Evolutionary conservation across 2,329 filamentous ascomycete species (phyloP).

Genomic region (Penicillium sp.): DNA sequence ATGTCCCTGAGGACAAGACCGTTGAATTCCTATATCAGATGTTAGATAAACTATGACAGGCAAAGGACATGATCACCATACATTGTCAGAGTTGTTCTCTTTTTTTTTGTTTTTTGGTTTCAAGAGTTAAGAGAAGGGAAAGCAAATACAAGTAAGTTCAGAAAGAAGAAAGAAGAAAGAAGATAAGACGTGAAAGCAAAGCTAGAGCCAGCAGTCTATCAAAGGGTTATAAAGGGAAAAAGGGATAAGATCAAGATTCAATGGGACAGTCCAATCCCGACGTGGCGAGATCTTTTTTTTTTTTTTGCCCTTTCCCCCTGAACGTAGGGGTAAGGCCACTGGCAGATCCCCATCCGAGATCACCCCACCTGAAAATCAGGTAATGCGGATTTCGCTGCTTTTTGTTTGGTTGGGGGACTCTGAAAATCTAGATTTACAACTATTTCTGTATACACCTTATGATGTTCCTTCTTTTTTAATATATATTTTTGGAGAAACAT

Average conservation of each 20-base stretch:
- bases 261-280: constrained; percentile 29
- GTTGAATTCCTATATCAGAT: constrained; percentile 48
- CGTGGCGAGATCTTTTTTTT: constrained; percentile 35
- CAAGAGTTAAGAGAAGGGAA: not conserved
- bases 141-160: too few relatives aligned
- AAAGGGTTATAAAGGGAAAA: constrained; percentile 6
- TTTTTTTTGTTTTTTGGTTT: too few relatives aligned
- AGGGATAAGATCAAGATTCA: constrained; percentile 4
- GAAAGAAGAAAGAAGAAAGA: not conserved
- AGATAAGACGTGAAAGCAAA: not conserved
- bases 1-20: constrained; percentile 52
- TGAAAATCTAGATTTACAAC: not conserved
- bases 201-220: not conserved
- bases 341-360: constrained; percentile 29
- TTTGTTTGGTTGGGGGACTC: constrained; percentile 13
- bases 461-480: not conserved
- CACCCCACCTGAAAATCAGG: constrained; percentile 11
- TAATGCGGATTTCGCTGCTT: constrained; percentile 8
- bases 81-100: constrained; percentile 9
- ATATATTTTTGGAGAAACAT: too few relatives aligned
- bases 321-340: constrained; percentile 30
- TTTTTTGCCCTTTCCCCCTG: constrained; percentile 12
- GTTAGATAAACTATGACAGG: not conserved
- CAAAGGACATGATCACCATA: constrained; percentile 3
- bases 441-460: not conserved